Base-by-base conservation (phyloP, 1,139 yeast species). In the Geotrichum restrictum region DNA sequence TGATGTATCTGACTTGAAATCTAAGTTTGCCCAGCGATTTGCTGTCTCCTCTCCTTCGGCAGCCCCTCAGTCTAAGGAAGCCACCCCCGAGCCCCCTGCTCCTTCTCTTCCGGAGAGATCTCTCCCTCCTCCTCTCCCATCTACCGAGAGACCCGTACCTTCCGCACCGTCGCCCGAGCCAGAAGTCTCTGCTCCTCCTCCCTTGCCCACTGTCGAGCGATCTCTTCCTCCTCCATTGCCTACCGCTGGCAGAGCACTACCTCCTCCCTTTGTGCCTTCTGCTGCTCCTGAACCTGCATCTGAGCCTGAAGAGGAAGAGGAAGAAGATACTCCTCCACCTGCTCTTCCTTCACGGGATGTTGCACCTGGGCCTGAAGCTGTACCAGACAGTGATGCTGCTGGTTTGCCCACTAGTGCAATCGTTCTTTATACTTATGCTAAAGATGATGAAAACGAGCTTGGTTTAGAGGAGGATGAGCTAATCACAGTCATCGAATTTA, bases 361-460 rank as follows among this genome's bases (percentile, higher is more conserved):
- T 22, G 51, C 47, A 29, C 52, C 56, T 42, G 56, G 58, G 13
- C 51, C 58, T 10, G 54, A 55, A 31, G 48, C 47, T 14, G 56
- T 57, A 27, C 53, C 54, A 4, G 43, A 53, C 29, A 48, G 46
- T 16, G 51, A 48, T 42, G 57, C 56, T 19, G 52, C 59, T 46
- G 59, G 56, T 51, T 22, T 45, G 13, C 53, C 52, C 27, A 47
- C 49, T 29, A 45, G 55, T 3, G 94, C 93, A 1, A 62, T 77
- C 50, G 93, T 85, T 3, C 80, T 80, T 59, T 64, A 60, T 45
- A 84, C 81, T 52, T 83, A 84, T 61, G 85, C 77, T 59, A 81
- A 82, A 63, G 88, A 82, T 57, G 94, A 85, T 64, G 91, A 83
- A 55, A 83, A 85, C 62, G 94, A 85, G 66, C 77, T 85, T 54